Evolutionary conservation across 1,284 basidiomycete genomes (phyloP), one percentile per base, ranked within the genome.

Genomic region (Heterobasidion annosum): DNA sequence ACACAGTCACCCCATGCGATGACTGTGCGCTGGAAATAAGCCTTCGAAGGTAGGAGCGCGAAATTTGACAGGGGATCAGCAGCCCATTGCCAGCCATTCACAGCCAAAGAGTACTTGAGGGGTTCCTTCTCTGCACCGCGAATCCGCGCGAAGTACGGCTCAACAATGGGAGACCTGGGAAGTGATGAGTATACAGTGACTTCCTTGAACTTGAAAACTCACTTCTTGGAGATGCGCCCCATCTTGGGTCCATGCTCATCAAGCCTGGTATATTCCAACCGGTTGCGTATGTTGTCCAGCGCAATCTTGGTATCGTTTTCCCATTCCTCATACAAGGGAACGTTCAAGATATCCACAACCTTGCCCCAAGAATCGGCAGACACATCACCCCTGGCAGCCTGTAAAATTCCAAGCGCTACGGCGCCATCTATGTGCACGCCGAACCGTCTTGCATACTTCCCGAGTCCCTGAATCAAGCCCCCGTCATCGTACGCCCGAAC

Each of bases 51-150:
- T 50, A 83, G 82, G n/a, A 92, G 81, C 8, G 95, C 96, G 72
- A 99, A 99, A 73, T 98, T 97, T 60, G 85, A 79, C 18, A 99
- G 78, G 0, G 96, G 96, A 68, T 99, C 88, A 1, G 96, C 95
- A 56, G 89, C 78, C 96, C 96, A 99, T 63, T 99, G 96, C 96
- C 96, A 99, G 7, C 96, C 96, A 64, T 99, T 99, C 72, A 98
- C 98, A 5, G 96, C 96, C 34, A 98, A 73, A 0, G 90, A 86
- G 63, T 94, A 89, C 8, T 81, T 75, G 18, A 77, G 67, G 1
- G 87, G 82, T 56, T 93, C 83, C 49, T 81, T 77, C 51, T 81
- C 70, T 1, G 80, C 79, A 6, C 77, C 73, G 8, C 80, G 72
- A 15, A 96, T 68, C 46, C 93, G 86, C 1, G 93, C 97, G 69